These are phyloP conservation scores for Amphirosellinia nigrospora DNA, from an alignment of 495 filamentous ascomycete genomes.

Conservation along the genomic window DNA sequence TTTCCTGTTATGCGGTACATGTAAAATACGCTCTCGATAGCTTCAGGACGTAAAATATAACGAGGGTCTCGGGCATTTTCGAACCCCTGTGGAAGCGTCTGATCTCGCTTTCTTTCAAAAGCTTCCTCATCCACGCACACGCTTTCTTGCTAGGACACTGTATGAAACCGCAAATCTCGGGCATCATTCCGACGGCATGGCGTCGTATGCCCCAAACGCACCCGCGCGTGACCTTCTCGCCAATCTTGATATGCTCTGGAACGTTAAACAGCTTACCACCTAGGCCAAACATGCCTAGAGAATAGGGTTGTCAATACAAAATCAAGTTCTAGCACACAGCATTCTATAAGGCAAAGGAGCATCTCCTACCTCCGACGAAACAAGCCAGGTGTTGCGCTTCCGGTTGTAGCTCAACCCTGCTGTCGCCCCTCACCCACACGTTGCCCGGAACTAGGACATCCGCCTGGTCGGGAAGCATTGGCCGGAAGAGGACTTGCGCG, in stretches of 20 bases:
- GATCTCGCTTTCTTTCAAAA: slow-evolving; percentile 40
- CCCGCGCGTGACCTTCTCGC: slow-evolving; percentile 80
- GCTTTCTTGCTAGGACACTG: slow-evolving; percentile 55
- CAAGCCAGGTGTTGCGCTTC: slow-evolving; percentile 64
- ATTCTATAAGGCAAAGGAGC: neutral
- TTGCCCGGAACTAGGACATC: slow-evolving; percentile 72
- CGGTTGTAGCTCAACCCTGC: slow-evolving; percentile 36
- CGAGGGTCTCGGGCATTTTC: slow-evolving; percentile 57
- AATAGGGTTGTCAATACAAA: neutral
- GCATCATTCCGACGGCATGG: slow-evolving; percentile 84
- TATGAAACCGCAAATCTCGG: slow-evolving; percentile 69
- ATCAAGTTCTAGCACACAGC: neutral
- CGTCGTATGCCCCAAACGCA: slow-evolving; percentile 91
- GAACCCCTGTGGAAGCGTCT: slow-evolving; percentile 66
- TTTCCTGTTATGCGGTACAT: slow-evolving; percentile 70
- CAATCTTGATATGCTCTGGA: slow-evolving; percentile 75
- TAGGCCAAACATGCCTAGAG: slow-evolving; percentile 77
- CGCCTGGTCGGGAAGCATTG: slow-evolving; percentile 62
- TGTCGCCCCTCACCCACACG: slow-evolving; percentile 32
- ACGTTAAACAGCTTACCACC: slow-evolving; percentile 77
- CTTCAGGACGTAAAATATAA: slow-evolving; percentile 78
- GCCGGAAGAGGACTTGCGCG: slow-evolving; percentile 72
- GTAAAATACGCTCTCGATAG: slow-evolving; percentile 72
- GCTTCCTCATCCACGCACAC: slow-evolving; percentile 45
- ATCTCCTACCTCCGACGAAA: slow-evolving; percentile 69